Conservation (phyloP, 495 filamentous ascomycete species). For the Saxophila tyrrhenica region DNA sequence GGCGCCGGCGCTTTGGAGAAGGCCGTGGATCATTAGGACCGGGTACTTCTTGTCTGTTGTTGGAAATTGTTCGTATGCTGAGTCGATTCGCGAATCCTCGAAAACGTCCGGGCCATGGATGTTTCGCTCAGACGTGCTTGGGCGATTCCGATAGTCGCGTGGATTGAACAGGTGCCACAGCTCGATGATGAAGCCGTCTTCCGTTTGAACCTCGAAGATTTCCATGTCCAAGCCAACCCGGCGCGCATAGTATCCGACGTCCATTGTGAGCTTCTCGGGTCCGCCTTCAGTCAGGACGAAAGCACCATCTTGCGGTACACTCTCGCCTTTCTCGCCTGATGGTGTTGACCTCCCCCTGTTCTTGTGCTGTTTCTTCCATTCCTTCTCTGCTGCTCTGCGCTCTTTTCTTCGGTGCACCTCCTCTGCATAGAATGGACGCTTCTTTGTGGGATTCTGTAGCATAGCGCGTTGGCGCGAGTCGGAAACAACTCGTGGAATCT, state of each 20-base stretch:
- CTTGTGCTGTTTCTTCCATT: conserved; percentile 46
- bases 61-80: conserved; percentile 24
- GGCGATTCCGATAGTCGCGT: conserved; percentile 42
- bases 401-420: conserved; percentile 48
- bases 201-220: conserved; percentile 74
- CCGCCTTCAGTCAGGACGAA: conserved; percentile 68
- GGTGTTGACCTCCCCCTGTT: conserved; percentile 12
- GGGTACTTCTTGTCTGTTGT: conserved; percentile 59
- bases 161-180: conserved; percentile 89
- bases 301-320: conserved; percentile 36
- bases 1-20: conserved; percentile 77
- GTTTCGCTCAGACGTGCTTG: conserved; percentile 15
- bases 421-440: conserved; percentile 57
- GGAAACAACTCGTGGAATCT: conserved; percentile 39
- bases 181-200: conserved; percentile 84
- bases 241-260: conserved; percentile 78
- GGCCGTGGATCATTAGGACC: conserved; percentile 76
- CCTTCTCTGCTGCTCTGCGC: conserved; percentile 43
- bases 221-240: conserved; percentile 83
- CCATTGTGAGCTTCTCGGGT: conserved; percentile 62
- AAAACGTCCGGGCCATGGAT: conserved; percentile 30
- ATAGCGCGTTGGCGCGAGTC: conserved; percentile 39
- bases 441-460: conserved; percentile 44
- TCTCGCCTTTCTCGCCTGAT: conserved; percentile 10
- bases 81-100: conserved; percentile 18